Conservation (phyloP, 495 filamentous ascomycete species). For the Aeminium ludgeri region DNA sequence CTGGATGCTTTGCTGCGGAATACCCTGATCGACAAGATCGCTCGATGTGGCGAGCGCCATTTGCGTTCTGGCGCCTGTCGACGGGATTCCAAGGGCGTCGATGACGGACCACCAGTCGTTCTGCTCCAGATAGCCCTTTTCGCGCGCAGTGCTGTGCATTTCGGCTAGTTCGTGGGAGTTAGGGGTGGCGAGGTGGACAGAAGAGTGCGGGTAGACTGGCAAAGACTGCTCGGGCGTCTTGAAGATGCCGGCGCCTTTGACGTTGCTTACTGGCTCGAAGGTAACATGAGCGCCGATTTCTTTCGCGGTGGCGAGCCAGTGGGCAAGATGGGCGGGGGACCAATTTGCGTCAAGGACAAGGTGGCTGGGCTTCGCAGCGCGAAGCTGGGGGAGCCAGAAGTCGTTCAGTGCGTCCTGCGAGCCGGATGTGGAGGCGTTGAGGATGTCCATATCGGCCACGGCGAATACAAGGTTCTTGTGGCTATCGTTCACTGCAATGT, state of each 20-base stretch:
- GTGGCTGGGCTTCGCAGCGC: constrained; percentile 45
- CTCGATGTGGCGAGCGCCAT: constrained; percentile 44
- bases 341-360: constrained; percentile 75
- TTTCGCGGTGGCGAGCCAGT: constrained; percentile 45
- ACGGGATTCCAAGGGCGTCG: constrained; percentile 51
- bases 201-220: constrained; percentile 41
- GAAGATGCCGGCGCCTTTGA: constrained; percentile 60
- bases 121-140: constrained; percentile 46
- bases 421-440: constrained; percentile 30
- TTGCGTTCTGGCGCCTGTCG: constrained; percentile 41
- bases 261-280: constrained; percentile 80
- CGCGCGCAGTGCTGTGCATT: constrained; percentile 50
- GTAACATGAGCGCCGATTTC: constrained; percentile 39
- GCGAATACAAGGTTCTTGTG: constrained; percentile 67
- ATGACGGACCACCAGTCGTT: constrained; percentile 63
- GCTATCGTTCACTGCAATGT: constrained; percentile 72
- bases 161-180: constrained; percentile 66
- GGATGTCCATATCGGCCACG: constrained; percentile 89
- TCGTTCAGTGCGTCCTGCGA: constrained; percentile 18
- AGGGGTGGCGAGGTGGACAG: constrained; percentile 56
- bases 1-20: constrained; percentile 66
- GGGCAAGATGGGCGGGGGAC: constrained; percentile 40
- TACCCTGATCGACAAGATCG: constrained; percentile 55
- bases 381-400: constrained; percentile 44
- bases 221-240: constrained; percentile 15